Conservation (phyloP, 2,329 filamentous ascomycete species). For the Ascochyta viciae-villosae region DNA sequence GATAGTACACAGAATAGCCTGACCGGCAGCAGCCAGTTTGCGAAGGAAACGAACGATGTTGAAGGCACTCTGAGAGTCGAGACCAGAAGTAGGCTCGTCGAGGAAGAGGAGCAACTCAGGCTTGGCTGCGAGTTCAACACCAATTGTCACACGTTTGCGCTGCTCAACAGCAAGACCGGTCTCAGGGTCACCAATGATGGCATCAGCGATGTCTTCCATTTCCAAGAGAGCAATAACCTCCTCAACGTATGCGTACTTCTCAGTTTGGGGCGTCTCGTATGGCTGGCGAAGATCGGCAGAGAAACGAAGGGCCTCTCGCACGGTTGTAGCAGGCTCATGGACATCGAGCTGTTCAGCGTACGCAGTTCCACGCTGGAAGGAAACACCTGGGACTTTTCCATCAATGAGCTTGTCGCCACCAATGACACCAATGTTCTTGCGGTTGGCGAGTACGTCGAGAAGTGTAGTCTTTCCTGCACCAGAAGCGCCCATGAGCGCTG, state of each 20-base stretch:
- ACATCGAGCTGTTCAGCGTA: slow-evolving; percentile 73
- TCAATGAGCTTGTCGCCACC: slow-evolving; percentile 69
- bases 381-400: slow-evolving; percentile 62
- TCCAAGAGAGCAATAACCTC: slow-evolving; percentile 70
- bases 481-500: slow-evolving; percentile 55
- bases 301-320: slow-evolving; percentile 71
- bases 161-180: slow-evolving; percentile 70
- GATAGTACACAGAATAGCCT: slow-evolving; percentile 89
- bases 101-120: slow-evolving; percentile 78
- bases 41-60: slow-evolving; percentile 81
- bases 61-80: slow-evolving; percentile 75
- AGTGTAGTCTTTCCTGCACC: slow-evolving; percentile 87
- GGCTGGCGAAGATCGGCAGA: slow-evolving; percentile 70
- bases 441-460: slow-evolving; percentile 74
- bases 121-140: slow-evolving; percentile 67
- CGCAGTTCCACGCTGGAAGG: slow-evolving; percentile 69
- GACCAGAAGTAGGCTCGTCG: slow-evolving; percentile 79
- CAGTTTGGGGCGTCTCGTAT: slow-evolving; percentile 61
- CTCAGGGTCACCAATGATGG: slow-evolving; percentile 68
- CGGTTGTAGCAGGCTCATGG: slow-evolving; percentile 67
- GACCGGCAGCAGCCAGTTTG: slow-evolving; percentile 78
- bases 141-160: slow-evolving; percentile 69
- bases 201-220: slow-evolving; percentile 70
- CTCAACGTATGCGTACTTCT: slow-evolving; percentile 72
- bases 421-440: slow-evolving; percentile 71